Evolutionary conservation across 1,284 basidiomycete genomes (phyloP).

Genomic region (Rhodofomes roseus): DNA sequence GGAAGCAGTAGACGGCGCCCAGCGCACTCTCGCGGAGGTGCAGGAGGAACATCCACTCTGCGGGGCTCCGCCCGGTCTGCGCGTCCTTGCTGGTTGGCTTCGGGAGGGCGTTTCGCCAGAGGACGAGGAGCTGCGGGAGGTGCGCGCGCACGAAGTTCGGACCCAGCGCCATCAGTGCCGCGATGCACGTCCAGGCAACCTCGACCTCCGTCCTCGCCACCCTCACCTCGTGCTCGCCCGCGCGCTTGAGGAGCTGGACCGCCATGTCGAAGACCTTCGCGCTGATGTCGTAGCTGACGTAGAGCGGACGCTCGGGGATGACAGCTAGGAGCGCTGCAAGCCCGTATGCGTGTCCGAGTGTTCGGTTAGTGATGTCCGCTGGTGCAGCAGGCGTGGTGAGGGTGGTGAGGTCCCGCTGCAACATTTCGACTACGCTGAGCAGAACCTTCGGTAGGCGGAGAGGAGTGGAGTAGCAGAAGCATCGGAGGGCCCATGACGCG

Average conservation of each 20-base stretch:
- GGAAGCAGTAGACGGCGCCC: slow-evolving; percentile 85
- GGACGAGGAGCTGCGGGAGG: slow-evolving; percentile 86
- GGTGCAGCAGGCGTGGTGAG: slow-evolving; percentile 68
- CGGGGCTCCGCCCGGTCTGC: slow-evolving; percentile 59
- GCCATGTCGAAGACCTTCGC: slow-evolving; percentile 91
- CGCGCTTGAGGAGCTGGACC: slow-evolving; percentile 85
- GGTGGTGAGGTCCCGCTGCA: slow-evolving; percentile 80
- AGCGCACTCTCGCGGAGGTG: slow-evolving; percentile 91
- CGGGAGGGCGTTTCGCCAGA: slow-evolving; percentile 96
- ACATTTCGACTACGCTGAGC: slow-evolving; percentile 68
- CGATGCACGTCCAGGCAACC: slow-evolving; percentile 92
- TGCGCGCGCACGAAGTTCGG: slow-evolving; percentile 92
- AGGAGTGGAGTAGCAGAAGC: slow-evolving; percentile 89
- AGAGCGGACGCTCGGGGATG: slow-evolving; percentile 85
- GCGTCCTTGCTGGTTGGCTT: slow-evolving; percentile 91
- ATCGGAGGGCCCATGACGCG: slow-evolving; percentile 84
- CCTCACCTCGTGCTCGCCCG: slow-evolving; percentile 86
- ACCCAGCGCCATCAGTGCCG: slow-evolving; percentile 88
- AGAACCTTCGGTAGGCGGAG: slow-evolving; percentile 80
- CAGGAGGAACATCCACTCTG: slow-evolving; percentile 91
- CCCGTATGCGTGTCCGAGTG: slow-evolving; percentile 87
- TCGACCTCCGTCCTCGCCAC: slow-evolving; percentile 86
- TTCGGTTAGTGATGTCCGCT: slow-evolving; percentile 67
- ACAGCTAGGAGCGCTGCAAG: slow-evolving; percentile 85
- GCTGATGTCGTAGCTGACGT: slow-evolving; percentile 92